Percentiles rank a stretch among this genome's conserved stretches.
These are phyloP conservation scores for Colletotrichum truncatum DNA, from an alignment of 2,329 filamentous ascomycete species.

Conservation along the genomic window DNA sequence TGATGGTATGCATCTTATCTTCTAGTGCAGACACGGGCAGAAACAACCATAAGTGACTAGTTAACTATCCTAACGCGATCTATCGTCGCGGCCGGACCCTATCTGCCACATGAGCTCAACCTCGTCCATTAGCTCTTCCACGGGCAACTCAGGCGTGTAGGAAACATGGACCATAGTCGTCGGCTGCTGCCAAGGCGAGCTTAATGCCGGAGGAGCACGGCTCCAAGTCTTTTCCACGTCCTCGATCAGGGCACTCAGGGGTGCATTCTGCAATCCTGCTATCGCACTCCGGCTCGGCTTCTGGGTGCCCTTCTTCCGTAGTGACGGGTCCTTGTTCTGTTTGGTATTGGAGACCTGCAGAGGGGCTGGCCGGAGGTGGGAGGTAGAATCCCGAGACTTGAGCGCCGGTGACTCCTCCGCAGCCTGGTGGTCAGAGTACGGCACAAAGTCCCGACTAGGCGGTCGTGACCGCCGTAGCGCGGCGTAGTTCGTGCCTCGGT, in stretches of 20 bases:
- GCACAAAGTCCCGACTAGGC: not conserved
- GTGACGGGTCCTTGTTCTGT: not conserved
- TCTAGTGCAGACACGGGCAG: no score
- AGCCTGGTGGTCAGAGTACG: not conserved
- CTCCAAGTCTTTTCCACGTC: not conserved
- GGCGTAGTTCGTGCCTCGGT: not conserved
- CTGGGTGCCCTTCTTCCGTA: not conserved
- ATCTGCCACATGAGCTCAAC: constrained; percentile 27
- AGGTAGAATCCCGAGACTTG: not conserved
- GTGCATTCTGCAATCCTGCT: not conserved
- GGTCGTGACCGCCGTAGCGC: not conserved
- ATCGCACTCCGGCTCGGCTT: not conserved
- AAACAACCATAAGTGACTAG: no score
- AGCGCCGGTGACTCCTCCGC: not conserved
- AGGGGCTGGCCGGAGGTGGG: not conserved
- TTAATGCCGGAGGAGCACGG: not conserved
- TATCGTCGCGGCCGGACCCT: not conserved
- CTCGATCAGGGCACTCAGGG: not conserved
- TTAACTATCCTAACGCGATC: not conserved
- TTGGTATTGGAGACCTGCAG: not conserved
- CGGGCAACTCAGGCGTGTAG: not conserved
- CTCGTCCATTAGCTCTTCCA: constrained; percentile 26
- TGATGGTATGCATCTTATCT: no score
- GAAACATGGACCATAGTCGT: not conserved
- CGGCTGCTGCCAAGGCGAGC: not conserved